Base-by-base conservation (phyloP, 441 rosid genomes). In the Metrosideros polymorpha region DNA sequence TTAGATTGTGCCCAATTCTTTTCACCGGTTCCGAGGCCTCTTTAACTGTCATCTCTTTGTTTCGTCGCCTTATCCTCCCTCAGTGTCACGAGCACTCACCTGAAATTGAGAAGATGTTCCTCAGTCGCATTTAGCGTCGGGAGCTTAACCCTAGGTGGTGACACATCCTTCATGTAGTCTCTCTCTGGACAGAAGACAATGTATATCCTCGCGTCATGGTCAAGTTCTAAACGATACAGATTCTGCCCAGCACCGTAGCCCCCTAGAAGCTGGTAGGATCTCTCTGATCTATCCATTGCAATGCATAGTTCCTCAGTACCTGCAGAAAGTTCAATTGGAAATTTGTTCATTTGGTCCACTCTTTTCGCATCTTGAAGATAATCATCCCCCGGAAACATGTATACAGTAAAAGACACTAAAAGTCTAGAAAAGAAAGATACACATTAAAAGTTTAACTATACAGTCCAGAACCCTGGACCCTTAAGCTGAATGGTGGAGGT, bases 271-370 rank as follows among this genome's bases (percentile, higher is more conserved):
- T 93, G 94, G 91, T 96, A 97, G 13, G 99, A 94, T 82, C 89
- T 92, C 90, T 97, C 98, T n/a, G 95, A 91, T 87, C 91, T 92
- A 77, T 97, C 95, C 98, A 96, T 95, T 15, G 97, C 89, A 52
- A 94, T 27, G 85, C 99, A 95, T 83, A 93, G 79, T 90, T 95
- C 99, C 82, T 95, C 96, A 5, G 89, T 85, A 88, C 99, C 98
- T 93, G 91, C 57, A 75, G 54, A 50, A 84, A 29, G 47, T 71
- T 35, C 7, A 35, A 71, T 35, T 39, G 79, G 22, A 71, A 9
- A 22, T 10, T 24, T 71, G 47, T 39, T 71, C 79, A 39, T 22
- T 71, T 39, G 79, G n/a, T 71, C 47, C 79, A 22, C 5, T 71
- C n/a, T 35, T 9, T 22, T 71, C 39, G 2, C 15, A 9, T 71